Base-by-base conservation (phyloP, 2,329 filamentous ascomycete species). In the Lecanicillium sp. region DNA sequence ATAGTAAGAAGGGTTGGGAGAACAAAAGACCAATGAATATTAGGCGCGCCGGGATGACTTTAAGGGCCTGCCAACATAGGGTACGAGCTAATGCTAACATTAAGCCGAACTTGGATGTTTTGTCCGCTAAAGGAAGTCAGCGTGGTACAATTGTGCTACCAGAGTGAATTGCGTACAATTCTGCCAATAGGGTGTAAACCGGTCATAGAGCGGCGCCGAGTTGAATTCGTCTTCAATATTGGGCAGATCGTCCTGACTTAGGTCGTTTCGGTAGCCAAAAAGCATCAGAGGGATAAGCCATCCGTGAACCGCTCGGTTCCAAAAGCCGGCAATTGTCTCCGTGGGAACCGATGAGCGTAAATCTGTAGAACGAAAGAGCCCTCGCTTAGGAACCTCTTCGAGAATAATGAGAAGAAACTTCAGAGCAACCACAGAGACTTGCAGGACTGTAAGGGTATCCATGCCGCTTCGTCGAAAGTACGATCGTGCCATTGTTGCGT, bases 401-500 rank as follows among this genome's bases (percentile, higher is more conserved):
- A 66, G 35, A 0, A 60, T 29, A 6, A 67, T 51, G 0, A 67
- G 51, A 2, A 55, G 4, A 2, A 51, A 38, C 53, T 67, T 68
- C 23, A 56, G 33, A 0, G 27, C 56, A 2, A 67, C 49, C 0
- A 56, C 53, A 0, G 56, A 48, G 0, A 57, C 58, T 29, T 61
- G 62, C 2, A 65, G 47, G 12, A 36, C 45, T 1, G 58, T 60
- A 20, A 66, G 54, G 3, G 44, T 17, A 3, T 39, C 15, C 26
- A 60, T 49, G 3, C 46, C 48, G 8, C 49, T 50, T 11, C 64
- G 58, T 5, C 66, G 54, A 58, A 62, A 66, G 1, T 63, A 54
- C 0, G 67, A 67, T 20, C 67, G 51, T 1, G 56, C 51, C 5
- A 57, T 53, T 1, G 63, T 60, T 14, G 62, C 51, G 24, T 69